Conservation (phyloP, 179 eudicot genomes). For the Pouteria campechiana region DNA sequence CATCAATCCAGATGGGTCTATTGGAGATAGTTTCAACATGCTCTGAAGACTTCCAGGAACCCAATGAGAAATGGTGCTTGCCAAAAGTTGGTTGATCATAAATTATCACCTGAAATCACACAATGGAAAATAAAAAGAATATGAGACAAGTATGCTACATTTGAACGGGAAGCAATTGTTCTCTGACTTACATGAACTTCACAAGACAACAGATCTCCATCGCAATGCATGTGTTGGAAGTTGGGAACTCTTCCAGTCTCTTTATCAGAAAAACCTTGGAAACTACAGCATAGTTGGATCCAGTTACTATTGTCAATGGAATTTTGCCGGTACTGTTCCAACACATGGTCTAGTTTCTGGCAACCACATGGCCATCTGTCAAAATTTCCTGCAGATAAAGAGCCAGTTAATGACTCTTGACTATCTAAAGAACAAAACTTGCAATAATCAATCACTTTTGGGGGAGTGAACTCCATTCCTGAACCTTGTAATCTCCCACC, state of each 20-base stretch:
- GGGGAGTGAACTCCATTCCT: constrained; percentile 1
- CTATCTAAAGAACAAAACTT: constrained; percentile 3
- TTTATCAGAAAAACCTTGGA: constrained; percentile 14
- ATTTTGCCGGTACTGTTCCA: constrained; percentile 16
- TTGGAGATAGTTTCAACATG: constrained; percentile 17
- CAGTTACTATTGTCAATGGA: constrained; percentile 20
- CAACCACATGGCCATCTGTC: constrained; percentile 26
- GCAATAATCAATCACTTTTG: background rate
- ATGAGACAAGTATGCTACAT: constrained; percentile 9
- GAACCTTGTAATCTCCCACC: constrained; percentile 15
- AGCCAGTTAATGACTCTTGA: too few species aligned
- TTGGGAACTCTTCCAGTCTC: constrained; percentile 36
- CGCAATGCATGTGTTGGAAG: constrained; percentile 56
- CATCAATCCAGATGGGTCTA: constrained; percentile 69
- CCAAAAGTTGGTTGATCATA: constrained; percentile 76
- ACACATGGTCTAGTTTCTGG: constrained; percentile 18
- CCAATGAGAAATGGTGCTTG: constrained; percentile 64
- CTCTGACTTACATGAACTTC: constrained; percentile 99
- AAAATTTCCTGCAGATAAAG: constrained; percentile 9
- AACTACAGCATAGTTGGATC: constrained; percentile 37
- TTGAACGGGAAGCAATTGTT: constrained; percentile 22
- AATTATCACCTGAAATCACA: constrained; percentile 49
- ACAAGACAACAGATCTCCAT: constrained; percentile 24
- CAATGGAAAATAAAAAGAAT: background rate
- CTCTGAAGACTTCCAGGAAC: constrained; percentile 19